phyloP scores from a whole-genome alignment of 2,329 filamentous ascomycete species.

The Lecanicillium sp. region DNA sequence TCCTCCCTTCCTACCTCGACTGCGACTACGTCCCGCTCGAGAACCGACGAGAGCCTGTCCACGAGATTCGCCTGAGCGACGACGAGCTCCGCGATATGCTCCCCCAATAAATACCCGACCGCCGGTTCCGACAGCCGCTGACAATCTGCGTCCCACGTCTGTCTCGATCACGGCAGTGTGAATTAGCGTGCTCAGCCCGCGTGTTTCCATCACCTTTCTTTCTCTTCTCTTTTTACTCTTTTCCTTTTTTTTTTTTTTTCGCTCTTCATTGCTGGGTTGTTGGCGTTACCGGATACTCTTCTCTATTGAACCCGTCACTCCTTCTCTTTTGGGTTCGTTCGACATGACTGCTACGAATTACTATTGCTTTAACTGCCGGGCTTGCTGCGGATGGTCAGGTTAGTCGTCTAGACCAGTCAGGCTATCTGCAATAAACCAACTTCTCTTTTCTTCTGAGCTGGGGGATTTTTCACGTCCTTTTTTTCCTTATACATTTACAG shows the following conservation, averaged over 20 bases:
- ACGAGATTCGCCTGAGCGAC: slow-evolving; percentile 72
- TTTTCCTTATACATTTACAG: background rate
- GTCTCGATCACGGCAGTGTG: background rate
- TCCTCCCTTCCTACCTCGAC: slow-evolving; percentile 71
- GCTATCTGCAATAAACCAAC: too few species aligned
- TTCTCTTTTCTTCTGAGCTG: too few species aligned
- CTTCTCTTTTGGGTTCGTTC: background rate
- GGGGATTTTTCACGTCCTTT: background rate
- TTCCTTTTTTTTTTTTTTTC: background rate
- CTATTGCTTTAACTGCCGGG: background rate
- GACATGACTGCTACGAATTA: slow-evolving; percentile 10
- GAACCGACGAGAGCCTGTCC: slow-evolving; percentile 67
- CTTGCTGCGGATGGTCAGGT: background rate
- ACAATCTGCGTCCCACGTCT: too few species aligned
- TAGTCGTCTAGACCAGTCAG: too few species aligned
- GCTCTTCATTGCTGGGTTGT: background rate
- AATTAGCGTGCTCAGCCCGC: background rate
- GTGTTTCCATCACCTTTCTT: too few species aligned
- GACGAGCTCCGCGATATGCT: slow-evolving; percentile 67
- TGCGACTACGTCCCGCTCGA: slow-evolving; percentile 70
- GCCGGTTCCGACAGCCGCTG: background rate
- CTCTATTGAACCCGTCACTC: background rate
- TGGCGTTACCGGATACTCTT: slow-evolving; percentile 5
- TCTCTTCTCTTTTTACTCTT: background rate
- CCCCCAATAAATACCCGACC: slow-evolving; percentile 42